Percentiles rank a stretch among this genome's conserved stretches.
These are phyloP conservation scores for Pouteria campechiana DNA, from an alignment of 179 eudicot genomes.

Conservation along the genomic window DNA sequence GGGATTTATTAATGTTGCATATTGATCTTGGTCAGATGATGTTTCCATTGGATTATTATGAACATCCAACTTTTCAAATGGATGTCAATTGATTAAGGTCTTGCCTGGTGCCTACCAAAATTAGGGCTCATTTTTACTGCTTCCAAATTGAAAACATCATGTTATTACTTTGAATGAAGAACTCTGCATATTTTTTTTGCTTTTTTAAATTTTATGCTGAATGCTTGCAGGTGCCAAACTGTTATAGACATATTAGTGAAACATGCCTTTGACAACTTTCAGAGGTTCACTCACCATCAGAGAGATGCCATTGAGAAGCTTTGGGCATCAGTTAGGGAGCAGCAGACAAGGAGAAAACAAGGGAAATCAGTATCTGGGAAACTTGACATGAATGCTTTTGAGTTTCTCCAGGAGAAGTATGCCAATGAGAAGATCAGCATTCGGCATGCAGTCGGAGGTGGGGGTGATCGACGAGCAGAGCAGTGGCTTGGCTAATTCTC, in stretches of 20 bases:
- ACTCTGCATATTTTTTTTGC: background rate
- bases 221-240: slow-evolving; percentile 80
- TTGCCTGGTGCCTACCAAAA: too few species aligned
- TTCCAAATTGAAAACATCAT: too few species aligned
- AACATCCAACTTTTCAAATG: too few species aligned
- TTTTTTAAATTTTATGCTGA: background rate
- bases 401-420: slow-evolving; percentile 82
- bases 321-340: slow-evolving; percentile 84
- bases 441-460: slow-evolving; percentile 78
- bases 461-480: slow-evolving; percentile 50
- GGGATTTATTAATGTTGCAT: too few species aligned
- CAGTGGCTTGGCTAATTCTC: slow-evolving; percentile 98
- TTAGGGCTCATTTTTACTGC: too few species aligned
- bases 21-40: too few species aligned
- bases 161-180: too few species aligned
- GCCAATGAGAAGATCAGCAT: slow-evolving; percentile 87
- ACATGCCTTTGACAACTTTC: slow-evolving; percentile 71
- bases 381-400: slow-evolving; percentile 92
- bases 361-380: slow-evolving; percentile 96
- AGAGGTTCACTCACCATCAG: slow-evolving; percentile 63
- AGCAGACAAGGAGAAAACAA: slow-evolving; percentile 70
- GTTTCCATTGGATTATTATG: too few species aligned
- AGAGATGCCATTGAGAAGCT: slow-evolving; percentile 77
- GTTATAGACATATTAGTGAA: slow-evolving; percentile 83
- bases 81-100: too few species aligned